Conservation (phyloP, 2,329 filamentous ascomycete genomes). For the Aschersonia sp. region DNA sequence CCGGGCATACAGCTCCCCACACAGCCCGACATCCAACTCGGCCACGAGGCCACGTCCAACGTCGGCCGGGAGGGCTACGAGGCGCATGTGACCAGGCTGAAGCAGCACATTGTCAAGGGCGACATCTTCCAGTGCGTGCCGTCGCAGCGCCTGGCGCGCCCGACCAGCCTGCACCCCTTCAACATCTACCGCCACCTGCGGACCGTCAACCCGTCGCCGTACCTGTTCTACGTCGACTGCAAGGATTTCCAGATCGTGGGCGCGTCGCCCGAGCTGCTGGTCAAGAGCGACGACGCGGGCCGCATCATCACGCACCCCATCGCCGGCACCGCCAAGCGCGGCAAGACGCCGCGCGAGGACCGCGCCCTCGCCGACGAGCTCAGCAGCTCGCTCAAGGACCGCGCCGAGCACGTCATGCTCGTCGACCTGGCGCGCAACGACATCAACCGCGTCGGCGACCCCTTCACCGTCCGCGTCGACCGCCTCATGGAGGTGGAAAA, state of each 20-base stretch:
- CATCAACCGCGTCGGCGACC: constrained; percentile 89
- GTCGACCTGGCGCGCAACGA: constrained; percentile 95
- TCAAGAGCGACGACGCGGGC: constrained; percentile 70
- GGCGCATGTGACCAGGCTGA: constrained; percentile 69
- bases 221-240: constrained; percentile 93
- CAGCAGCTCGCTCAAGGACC: constrained; percentile 71
- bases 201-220: constrained; percentile 94
- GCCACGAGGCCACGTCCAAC: constrained; percentile 79
- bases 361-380: constrained; percentile 64
- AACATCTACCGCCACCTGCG: constrained; percentile 94
- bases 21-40: constrained; percentile 56
- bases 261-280: constrained; percentile 84
- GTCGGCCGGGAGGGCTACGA: constrained; percentile 84
- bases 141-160: constrained; percentile 80
- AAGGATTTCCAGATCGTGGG: constrained; percentile 88
- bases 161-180: constrained; percentile 86
- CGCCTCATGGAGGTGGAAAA: constrained; percentile 86
- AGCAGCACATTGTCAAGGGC: constrained; percentile 78
- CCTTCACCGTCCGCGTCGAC: constrained; percentile 78
- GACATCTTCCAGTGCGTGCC: constrained; percentile 98
- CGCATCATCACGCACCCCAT: constrained; percentile 94
- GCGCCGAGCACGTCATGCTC: constrained; percentile 92
- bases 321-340: constrained; percentile 84
- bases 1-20: constrained; percentile 64
- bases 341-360: constrained; percentile 69